Evolutionary conservation across 2,329 filamentous ascomycete species (phyloP).

Genomic region (Tolypocladium cylindrosporum): DNA sequence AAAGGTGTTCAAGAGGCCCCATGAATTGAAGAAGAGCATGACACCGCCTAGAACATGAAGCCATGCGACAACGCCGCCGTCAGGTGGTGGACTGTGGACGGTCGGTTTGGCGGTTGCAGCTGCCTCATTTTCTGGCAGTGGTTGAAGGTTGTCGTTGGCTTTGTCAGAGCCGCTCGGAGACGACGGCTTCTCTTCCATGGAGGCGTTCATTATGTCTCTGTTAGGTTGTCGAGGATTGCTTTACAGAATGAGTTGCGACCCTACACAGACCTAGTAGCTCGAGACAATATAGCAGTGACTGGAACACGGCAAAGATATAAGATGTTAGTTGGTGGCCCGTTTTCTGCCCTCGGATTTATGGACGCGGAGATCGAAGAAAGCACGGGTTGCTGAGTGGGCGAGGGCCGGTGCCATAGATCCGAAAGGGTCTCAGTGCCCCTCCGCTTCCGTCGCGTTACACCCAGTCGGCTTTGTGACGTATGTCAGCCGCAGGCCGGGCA

Average conservation of each 20-base stretch:
- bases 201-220: background rate
- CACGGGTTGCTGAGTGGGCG: background rate
- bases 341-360: background rate
- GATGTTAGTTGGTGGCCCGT: too few species aligned
- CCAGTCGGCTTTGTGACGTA: background rate
- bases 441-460: background rate
- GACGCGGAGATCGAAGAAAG: background rate
- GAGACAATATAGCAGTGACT: background rate
- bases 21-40: conserved; percentile 46
- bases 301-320: background rate
- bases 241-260: background rate
- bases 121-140: background rate
- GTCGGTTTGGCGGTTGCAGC: background rate
- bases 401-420: background rate
- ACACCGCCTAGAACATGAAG: conserved; percentile 41
- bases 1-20: conserved; percentile 34
- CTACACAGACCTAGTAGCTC: background rate
- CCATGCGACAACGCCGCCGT: conserved; percentile 47
- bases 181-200: background rate
- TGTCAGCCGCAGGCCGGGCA: background rate
- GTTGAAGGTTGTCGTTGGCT: background rate
- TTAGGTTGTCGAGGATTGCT: background rate
- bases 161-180: background rate
- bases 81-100: conserved; percentile 10
- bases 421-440: background rate